Evolutionary conservation across 495 filamentous ascomycete genomes (phyloP), one percentile per base, ranked within the genome.

Genomic region (Penicillium simplicissimum): DNA sequence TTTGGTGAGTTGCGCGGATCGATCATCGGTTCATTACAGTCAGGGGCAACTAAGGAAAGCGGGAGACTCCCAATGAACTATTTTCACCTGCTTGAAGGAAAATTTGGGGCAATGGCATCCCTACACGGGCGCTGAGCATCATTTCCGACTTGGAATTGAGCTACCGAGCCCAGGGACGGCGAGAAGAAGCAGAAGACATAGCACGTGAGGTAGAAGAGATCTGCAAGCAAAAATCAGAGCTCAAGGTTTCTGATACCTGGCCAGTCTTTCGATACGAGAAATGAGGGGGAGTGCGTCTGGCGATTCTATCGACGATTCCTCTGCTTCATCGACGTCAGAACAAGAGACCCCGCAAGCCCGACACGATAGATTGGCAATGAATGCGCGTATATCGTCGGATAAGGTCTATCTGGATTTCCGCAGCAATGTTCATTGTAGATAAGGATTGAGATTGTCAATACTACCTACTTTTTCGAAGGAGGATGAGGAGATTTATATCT

Each of bases 41-140:
- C 57, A 59, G 45, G 57, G 45, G 11, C 43, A 9, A 14, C 52
- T 3, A 8, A 25, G 33, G 17, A 33, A 59, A n/a, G 57, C 57
- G 1, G 57, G 52, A 25, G 19, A 52, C 11, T 34, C 52, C 3
- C 9, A 31, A 3, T 8, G 17, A 4, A 33, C 40, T 4, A 21
- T 33, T 2, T 23, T 59, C 21, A 21, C 38, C n/a, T 14, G 3
- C 1, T 3, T 45, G 31, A 59, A 59, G 15, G 17, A 15, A 0
- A 34, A 21, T 5, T 34, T 59, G 8, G 45, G 45, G 17, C 0
- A 4, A 25, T 51, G 48, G 6, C 58, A 60, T 55, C 49, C 49
- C 10, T 7, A n/a, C 8, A 60, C 48, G n/a, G n/a, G n/a, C n/a
- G 5, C 38, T 60, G 37, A 37, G 23, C 8, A 45, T 23, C 8